Evolutionary conservation across 345 rosid species (phyloP).

Genomic region (Ricinus communis): DNA sequence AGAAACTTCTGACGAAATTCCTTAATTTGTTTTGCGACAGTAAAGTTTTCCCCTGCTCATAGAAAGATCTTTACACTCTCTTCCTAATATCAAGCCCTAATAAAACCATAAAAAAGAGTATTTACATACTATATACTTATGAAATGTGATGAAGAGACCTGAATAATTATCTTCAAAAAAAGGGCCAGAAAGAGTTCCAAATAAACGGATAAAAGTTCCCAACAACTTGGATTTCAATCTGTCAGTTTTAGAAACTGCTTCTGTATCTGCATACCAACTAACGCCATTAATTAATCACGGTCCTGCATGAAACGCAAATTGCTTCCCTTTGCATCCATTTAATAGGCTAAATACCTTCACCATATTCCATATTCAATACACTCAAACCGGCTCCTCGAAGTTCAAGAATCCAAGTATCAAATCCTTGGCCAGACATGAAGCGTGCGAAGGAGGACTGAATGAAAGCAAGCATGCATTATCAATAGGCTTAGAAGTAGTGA

Average conservation of each 20-base stretch:
- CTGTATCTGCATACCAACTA: constrained; percentile 13
- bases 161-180: constrained; percentile 36
- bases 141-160: no score
- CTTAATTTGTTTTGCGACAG: constrained; percentile 29
- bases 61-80: constrained; percentile 21
- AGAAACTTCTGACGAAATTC: constrained; percentile 31
- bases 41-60: constrained; percentile 23
- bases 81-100: constrained; percentile 6
- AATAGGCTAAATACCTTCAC: constrained; percentile 22
- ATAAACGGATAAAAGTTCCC: constrained; percentile 32
- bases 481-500: neutral
- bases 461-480: no score
- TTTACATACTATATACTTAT: no score
- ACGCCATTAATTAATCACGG: neutral
- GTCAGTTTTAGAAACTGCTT: constrained; percentile 12
- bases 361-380: constrained; percentile 25
- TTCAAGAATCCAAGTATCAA: constrained; percentile 89
- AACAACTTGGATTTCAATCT: constrained; percentile 21
- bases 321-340: neutral
- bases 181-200: constrained; percentile 41
- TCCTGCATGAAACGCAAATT: neutral
- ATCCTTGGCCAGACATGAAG: constrained; percentile 73
- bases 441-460: constrained; percentile 79
- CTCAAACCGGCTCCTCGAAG: constrained; percentile 86
- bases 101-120: neutral